Conservation (phyloP, 2,329 filamentous ascomycete genomes). For the Scedosporium minutisporum region DNA sequence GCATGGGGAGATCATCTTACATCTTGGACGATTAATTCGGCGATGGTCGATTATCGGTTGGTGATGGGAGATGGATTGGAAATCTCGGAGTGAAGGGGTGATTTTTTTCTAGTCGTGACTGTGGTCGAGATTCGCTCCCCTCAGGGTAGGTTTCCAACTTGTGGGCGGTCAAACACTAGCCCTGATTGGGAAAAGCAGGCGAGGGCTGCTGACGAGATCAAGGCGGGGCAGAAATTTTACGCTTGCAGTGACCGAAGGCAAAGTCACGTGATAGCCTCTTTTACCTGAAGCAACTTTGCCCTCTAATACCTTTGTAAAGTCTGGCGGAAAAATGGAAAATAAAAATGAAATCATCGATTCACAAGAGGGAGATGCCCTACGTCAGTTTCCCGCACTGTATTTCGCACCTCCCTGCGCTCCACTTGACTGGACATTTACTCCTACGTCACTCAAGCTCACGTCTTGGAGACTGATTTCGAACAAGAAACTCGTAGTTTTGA, state of each 20-base stretch:
- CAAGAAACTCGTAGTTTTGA: not conserved
- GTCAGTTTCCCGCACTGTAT: not conserved
- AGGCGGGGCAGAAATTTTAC: not conserved
- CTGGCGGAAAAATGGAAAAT: too few species aligned
- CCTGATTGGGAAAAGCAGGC: constrained; percentile 5
- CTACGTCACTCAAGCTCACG: too few species aligned
- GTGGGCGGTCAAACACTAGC: constrained; percentile 4
- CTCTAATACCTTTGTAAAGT: too few species aligned
- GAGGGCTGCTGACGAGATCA: constrained; percentile 5
- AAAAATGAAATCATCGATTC: too few species aligned
- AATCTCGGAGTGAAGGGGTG: not conserved
- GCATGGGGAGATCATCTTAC: not conserved
- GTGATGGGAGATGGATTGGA: constrained; percentile 2
- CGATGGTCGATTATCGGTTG: constrained; percentile 5
- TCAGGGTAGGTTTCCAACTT: constrained; percentile 8
- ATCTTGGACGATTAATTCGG: constrained; percentile 5
- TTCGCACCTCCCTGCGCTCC: not conserved
- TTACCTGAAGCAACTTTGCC: not conserved
- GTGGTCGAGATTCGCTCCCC: constrained; percentile 2
- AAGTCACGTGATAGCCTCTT: not conserved
- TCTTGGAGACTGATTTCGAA: not conserved
- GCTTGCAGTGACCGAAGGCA: not conserved
- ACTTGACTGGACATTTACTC: too few species aligned
- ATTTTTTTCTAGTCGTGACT: constrained; percentile 3
- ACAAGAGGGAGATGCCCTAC: not conserved